Evolutionary conservation across 23 red algal species (phyloP), one percentile per base, ranked within the genome.

Genomic region (Porphyridium purpureum): DNA sequence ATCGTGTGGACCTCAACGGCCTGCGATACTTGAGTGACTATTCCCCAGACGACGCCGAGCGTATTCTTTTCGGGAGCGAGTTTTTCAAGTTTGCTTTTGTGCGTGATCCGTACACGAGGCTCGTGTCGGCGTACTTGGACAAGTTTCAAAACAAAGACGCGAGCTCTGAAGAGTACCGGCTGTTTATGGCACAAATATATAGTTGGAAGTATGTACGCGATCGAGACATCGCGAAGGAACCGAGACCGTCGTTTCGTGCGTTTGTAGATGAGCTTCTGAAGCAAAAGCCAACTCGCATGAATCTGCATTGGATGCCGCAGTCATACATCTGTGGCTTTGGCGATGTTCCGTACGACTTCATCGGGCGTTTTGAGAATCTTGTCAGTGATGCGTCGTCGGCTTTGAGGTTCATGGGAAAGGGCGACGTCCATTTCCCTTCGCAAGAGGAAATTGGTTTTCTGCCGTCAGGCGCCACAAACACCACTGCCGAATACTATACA

Each of bases 261-360:
- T 92, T 92, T 81, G 67, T 80, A 15, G 66, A 92, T 40, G 69
- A 66, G 34, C 34, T 85, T 9, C 17, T 60, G 5, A 75, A 74
- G 35, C 52, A 62, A 21, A 30, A 57, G 27, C 66, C 54, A 7
- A 21, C 9, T 9, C 33, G 22, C 15, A 92, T 92, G 84, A 92
- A 92, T 55, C 64, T 47, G 8, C 84, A 92, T 48, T 92, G 84
- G 84, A 55, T 55, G 67, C 84, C 84, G n/a, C 84, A 92, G 52
- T 60, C 67, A 0, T 29, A 49, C 28, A 55, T 74, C 5, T 92
- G 84, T 27, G 84, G 74, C 42, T 40, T 92, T 41, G 84, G 75
- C 31, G 27, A 74, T 20, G 62, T 92, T 44, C 84, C 84, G 1
- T 92, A 78, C 46, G 74, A 81, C 58, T 76, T 92, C 53, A 55